These are phyloP conservation scores for Cantharellus cinnabarinus DNA, from an alignment of 768 basidiomycete species.

Conservation along the genomic window DNA sequence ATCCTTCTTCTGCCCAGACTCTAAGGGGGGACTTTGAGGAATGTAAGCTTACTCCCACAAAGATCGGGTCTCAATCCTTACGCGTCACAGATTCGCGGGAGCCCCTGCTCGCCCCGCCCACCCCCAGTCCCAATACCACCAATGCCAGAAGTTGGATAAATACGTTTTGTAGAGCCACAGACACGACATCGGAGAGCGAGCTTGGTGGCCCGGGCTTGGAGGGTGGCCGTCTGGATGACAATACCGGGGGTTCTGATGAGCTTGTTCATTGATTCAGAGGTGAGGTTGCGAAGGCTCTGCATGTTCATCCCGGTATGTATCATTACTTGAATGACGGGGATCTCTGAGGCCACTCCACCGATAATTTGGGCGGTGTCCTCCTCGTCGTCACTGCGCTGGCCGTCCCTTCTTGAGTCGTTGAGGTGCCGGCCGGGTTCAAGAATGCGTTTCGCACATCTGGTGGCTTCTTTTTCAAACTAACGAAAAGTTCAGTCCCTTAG, in stretches of 20 bases:
- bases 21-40: conserved; percentile 28
- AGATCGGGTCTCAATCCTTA: conserved; percentile 10
- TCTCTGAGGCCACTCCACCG: conserved; percentile 16
- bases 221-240: conserved; percentile 87
- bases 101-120: conserved; percentile 32
- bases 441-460: conserved; percentile 63
- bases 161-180: conserved; percentile 58
- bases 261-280: conserved; percentile 73
- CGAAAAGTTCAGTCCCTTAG: not conserved
- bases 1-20: conserved; percentile 61
- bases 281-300: conserved; percentile 82
- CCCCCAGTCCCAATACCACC: conserved; percentile 78
- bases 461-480: conserved; percentile 83
- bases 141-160: conserved; percentile 58
- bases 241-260: conserved; percentile 95
- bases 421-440: conserved; percentile 52
- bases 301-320: conserved; percentile 81
- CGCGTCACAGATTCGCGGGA: conserved; percentile 79
- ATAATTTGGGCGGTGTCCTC: not conserved
- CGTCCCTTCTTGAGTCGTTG: conserved; percentile 23
- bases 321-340: conserved; percentile 69
- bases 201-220: conserved; percentile 82
- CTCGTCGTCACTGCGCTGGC: conserved; percentile 8
- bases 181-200: conserved; percentile 84
- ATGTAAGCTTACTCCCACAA: conserved; percentile 9